Evolutionary conservation across 257 asterid genomes (phyloP).

Genomic region (Solanum chilense): DNA sequence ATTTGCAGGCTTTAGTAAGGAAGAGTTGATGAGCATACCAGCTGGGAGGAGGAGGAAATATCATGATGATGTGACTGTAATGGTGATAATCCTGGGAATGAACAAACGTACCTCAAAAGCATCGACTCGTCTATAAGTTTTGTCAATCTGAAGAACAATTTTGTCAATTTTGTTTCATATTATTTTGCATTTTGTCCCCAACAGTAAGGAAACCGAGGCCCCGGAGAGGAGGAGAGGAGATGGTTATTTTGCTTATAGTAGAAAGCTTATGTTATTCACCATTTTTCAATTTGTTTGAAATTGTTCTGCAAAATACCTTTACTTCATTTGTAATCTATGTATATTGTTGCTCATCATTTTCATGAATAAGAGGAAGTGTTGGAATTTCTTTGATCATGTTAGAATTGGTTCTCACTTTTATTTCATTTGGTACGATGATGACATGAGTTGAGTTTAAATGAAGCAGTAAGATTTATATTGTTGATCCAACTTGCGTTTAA

Average conservation of each 20-base stretch:
- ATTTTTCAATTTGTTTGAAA: neutral
- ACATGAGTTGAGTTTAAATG: neutral
- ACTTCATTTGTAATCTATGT: neutral
- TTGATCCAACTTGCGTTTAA: neutral
- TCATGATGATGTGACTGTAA: slow-evolving; percentile 83
- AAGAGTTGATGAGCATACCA: slow-evolving; percentile 81
- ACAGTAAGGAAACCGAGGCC: neutral
- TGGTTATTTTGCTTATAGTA: neutral
- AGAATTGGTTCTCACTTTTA: neutral
- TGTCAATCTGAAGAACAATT: neutral
- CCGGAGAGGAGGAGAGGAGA: neutral
- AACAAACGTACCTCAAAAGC: slow-evolving; percentile 85
- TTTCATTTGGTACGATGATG: neutral
- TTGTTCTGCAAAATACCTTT: neutral
- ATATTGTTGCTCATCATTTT: neutral
- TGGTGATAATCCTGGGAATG: slow-evolving; percentile 69
- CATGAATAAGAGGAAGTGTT: neutral
- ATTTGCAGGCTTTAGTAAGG: slow-evolving; percentile 70
- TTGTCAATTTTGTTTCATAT: neutral
- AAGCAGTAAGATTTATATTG: neutral
- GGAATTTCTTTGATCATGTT: neutral
- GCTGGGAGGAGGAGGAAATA: slow-evolving; percentile 86
- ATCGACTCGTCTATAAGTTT: slow-evolving; percentile 42
- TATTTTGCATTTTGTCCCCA: neutral
- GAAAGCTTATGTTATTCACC: neutral